These are phyloP conservation scores for Hymenoscyphus infarciens DNA, from an alignment of 2,329 filamentous ascomycete genomes.

Conservation along the genomic window DNA sequence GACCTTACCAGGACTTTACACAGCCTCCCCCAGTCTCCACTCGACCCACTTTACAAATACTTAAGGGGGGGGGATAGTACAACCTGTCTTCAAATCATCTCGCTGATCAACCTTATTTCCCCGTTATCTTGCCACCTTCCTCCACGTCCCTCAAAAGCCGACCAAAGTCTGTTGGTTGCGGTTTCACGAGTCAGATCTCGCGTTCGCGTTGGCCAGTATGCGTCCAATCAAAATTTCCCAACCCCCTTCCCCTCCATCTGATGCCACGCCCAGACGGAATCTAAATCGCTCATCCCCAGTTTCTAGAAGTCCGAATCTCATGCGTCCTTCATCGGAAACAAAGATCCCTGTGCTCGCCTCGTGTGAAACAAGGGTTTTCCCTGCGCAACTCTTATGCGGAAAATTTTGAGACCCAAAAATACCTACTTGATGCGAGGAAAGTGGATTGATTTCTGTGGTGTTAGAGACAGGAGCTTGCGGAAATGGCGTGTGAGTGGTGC, in stretches of 20 bases:
- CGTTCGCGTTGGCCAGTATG: neutral
- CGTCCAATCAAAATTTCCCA: neutral
- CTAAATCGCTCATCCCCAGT: neutral
- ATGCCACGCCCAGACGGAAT: neutral
- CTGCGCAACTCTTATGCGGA: neutral
- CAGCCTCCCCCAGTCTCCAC: too few species aligned
- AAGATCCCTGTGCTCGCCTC: neutral
- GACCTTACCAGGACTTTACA: too few species aligned
- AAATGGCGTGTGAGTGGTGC: neutral
- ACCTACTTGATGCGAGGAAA: too few species aligned
- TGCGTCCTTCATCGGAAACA: neutral
- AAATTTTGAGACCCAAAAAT: neutral
- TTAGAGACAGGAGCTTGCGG: neutral
- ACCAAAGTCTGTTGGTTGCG: too few species aligned
- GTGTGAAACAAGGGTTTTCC: neutral
- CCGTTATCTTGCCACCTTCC: neutral
- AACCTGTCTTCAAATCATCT: neutral
- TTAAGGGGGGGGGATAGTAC: too few species aligned
- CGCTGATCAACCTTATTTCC: neutral
- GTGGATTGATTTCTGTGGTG: too few species aligned
- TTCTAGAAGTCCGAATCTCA: neutral
- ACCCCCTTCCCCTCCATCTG: neutral
- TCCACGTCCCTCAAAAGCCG: too few species aligned
- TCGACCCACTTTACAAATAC: too few species aligned
- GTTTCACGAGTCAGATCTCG: too few species aligned